phyloP scores from a whole-genome alignment of 208 protist species.

The Acanthamoeba lenticulata region DNA sequence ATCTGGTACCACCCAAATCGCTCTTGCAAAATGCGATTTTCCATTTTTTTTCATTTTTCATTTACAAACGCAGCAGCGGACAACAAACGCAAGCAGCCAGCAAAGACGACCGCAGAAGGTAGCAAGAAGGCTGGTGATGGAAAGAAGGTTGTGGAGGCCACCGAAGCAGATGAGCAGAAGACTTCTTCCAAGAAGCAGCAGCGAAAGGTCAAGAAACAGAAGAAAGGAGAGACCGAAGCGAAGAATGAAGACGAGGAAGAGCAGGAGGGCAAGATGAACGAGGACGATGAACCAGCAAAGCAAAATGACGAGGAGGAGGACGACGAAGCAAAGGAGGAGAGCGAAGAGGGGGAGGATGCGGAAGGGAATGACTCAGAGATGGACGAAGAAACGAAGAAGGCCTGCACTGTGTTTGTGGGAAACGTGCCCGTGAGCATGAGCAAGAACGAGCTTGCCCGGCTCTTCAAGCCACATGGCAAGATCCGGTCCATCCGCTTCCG shows the following conservation, averaged over 20 bases:
- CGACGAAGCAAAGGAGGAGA: neutral
- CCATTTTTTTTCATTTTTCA: neutral
- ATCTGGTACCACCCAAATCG: neutral
- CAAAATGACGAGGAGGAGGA: neutral
- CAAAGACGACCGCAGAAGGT: neutral
- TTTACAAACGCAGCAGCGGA: neutral
- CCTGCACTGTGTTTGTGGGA: slow-evolving; percentile 68
- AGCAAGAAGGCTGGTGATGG: too few species aligned
- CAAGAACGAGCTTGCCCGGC: slow-evolving; percentile 4
- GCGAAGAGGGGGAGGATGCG: neutral
- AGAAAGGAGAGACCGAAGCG: neutral
- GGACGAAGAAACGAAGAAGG: slow-evolving; percentile 40
- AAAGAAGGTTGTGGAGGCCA: too few species aligned
- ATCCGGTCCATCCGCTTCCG: slow-evolving; percentile 64
- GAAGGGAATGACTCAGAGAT: slow-evolving; percentile 20
- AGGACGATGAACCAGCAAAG: neutral
- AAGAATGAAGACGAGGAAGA: neutral
- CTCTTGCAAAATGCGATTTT: neutral
- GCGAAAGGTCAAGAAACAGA: neutral
- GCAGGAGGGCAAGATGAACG: neutral
- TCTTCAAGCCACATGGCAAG: slow-evolving; percentile 66
- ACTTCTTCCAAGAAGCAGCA: neutral
- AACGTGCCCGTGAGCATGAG: slow-evolving; percentile 69
- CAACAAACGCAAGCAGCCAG: neutral
- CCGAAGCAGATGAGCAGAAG: neutral